These are phyloP conservation scores for Epichloe uncinata DNA, from an alignment of 2,329 filamentous ascomycete species.

Conservation along the genomic window DNA sequence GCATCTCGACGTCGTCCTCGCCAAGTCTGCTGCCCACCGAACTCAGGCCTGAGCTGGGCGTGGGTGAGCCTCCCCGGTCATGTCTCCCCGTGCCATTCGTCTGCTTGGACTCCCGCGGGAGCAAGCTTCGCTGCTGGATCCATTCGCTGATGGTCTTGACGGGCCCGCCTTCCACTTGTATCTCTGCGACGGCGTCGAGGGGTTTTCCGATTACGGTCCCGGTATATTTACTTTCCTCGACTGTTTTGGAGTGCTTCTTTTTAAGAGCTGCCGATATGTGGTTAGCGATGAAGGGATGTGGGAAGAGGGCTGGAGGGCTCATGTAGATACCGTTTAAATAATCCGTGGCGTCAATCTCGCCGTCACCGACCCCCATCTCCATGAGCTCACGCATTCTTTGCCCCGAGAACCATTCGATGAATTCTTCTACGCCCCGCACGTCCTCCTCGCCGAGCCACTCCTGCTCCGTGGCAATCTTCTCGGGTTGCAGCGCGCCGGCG, in stretches of 20 bases:
- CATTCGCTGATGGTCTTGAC: constrained; percentile 24
- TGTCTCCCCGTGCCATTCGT: constrained; percentile 6
- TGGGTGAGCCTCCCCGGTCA: constrained; percentile 23
- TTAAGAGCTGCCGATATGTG: constrained; percentile 49
- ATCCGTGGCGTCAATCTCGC: constrained; percentile 50
- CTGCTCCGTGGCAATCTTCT: constrained; percentile 54
- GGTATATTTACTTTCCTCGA: constrained; percentile 73
- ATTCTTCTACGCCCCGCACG: constrained; percentile 60
- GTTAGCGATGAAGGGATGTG: not conserved
- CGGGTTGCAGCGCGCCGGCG: constrained; percentile 59
- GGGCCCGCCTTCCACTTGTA: constrained; percentile 65
- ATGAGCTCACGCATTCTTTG: constrained; percentile 65
- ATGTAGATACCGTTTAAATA: constrained; percentile 46
- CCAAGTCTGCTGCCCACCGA: constrained; percentile 28
- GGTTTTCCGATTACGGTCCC: constrained; percentile 70
- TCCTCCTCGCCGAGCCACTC: constrained; percentile 60
- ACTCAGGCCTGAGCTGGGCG: constrained; percentile 42
- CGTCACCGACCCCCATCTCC: constrained; percentile 63
- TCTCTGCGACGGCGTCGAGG: constrained; percentile 49
- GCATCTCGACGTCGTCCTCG: constrained; percentile 37
- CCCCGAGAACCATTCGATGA: constrained; percentile 67
- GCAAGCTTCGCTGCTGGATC: constrained; percentile 19
- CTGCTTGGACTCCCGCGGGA: constrained; percentile 2
- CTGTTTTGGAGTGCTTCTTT: constrained; percentile 83
- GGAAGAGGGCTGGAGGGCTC: too few relatives aligned